phyloP scores from a whole-genome alignment of 345 rosid species.

The Eucalyptus coolabah region DNA sequence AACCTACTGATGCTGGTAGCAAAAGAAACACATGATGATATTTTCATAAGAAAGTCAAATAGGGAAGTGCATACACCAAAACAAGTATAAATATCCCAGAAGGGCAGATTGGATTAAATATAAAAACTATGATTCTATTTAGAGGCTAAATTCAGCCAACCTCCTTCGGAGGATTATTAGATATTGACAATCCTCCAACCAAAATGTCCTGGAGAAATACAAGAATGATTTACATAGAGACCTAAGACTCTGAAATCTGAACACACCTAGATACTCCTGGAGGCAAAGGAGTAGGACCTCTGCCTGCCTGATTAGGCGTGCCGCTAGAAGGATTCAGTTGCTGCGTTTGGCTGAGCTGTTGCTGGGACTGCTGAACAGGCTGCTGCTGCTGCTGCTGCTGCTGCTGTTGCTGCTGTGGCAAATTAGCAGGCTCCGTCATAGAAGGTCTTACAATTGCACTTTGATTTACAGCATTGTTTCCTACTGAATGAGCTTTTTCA shows the following conservation, averaged over 20 bases:
- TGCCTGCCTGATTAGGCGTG: slow-evolving; percentile 52
- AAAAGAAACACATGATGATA: neutral
- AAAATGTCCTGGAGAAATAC: slow-evolving; percentile 27
- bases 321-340: slow-evolving; percentile 43
- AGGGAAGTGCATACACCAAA: neutral
- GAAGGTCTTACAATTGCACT: slow-evolving; percentile 27
- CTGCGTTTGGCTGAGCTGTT: slow-evolving; percentile 53
- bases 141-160: neutral
- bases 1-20: neutral
- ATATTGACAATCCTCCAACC: slow-evolving; percentile 2
- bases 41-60: neutral
- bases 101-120: neutral
- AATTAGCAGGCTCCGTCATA: slow-evolving; percentile 25
- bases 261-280: slow-evolving; percentile 99
- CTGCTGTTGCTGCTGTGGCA: slow-evolving; percentile 41
- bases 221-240: slow-evolving; percentile 46
- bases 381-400: slow-evolving; percentile 41
- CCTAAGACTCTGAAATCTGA: slow-evolving; percentile 53
- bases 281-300: slow-evolving; percentile 71
- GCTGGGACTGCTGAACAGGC: slow-evolving; percentile 37
- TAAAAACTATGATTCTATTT: neutral
- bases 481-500: slow-evolving; percentile 60
- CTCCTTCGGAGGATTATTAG: slow-evolving; percentile 10
- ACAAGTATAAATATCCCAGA: neutral
- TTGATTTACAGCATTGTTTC: slow-evolving; percentile 23